These are phyloP conservation scores for Vitis hybrid DNA, from an alignment of 177 flowering plant genomes.

Conservation along the genomic window DNA sequence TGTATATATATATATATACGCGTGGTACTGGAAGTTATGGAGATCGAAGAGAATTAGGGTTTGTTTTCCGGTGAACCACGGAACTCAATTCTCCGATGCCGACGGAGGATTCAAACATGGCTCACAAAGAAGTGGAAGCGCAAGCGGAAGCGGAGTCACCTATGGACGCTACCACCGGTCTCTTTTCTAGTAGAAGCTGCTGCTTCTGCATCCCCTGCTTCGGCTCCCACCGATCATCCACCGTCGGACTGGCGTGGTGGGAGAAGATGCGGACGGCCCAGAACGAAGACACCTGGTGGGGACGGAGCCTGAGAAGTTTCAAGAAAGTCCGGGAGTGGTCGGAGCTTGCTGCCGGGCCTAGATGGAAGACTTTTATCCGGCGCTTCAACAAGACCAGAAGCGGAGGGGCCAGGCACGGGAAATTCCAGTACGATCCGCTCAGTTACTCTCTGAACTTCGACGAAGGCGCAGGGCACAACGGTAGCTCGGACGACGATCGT, in stretches of 20 bases:
- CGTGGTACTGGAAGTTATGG: no score
- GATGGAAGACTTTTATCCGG: constrained; percentile 72
- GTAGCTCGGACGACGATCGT: constrained; percentile 19
- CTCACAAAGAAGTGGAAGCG: no score
- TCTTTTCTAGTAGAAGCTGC: constrained; percentile 11
- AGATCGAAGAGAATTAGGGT: no score
- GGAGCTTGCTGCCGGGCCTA: constrained; percentile 66
- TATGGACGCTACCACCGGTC: no score
- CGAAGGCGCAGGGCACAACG: constrained; percentile 27
- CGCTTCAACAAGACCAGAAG: constrained; percentile 38
- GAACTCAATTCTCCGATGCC: no score
- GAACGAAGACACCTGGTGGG: constrained; percentile 29
- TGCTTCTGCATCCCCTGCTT: constrained; percentile 50
- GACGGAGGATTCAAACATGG: no score
- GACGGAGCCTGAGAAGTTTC: constrained; percentile 21
- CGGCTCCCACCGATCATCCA: constrained; percentile 15
- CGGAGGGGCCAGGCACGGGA: constrained; percentile 18
- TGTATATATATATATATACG: no score
- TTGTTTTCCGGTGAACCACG: no score
- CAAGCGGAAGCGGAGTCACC: no score
- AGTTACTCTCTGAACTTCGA: constrained; percentile 51
- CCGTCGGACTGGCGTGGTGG: constrained; percentile 33
- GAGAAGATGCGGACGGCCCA: constrained; percentile 26
- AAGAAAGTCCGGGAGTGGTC: constrained; percentile 58
- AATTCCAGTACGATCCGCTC: constrained; percentile 45